Evolutionary conservation across 208 protist species (phyloP).

Genomic region (Blastocrithidia nonstop): DNA sequence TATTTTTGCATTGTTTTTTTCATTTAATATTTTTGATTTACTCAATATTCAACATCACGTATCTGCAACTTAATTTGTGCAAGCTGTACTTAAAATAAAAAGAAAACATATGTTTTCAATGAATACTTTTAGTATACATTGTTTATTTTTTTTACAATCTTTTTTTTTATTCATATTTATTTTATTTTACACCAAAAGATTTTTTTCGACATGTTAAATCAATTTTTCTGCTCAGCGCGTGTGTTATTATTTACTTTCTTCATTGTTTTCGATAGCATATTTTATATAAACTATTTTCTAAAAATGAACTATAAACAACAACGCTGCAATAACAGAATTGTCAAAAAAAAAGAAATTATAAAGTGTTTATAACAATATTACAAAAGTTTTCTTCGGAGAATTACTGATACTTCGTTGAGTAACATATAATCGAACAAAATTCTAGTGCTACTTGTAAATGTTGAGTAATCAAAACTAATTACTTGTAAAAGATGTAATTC

Average conservation of each 20-base stretch:
- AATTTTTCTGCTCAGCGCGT: not conserved
- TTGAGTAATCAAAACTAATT: no score
- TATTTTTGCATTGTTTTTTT: slow-evolving; percentile 4
- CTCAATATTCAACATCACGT: not conserved
- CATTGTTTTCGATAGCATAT: not conserved
- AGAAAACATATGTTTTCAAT: not conserved
- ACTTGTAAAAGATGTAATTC: no score
- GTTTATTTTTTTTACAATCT: not conserved
- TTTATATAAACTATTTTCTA: not conserved
- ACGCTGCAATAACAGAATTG: no score
- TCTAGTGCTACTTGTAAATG: no score
- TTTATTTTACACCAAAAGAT: not conserved
- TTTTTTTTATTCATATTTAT: not conserved
- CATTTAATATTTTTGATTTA: not conserved
- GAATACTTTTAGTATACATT: not conserved
- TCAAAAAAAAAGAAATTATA: not conserved
- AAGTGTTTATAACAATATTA: no score
- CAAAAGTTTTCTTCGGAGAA: no score
- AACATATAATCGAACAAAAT: no score
- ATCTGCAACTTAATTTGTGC: not conserved
- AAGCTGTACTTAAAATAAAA: not conserved
- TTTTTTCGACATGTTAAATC: no score
- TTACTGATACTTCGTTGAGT: no score
- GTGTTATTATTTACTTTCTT: not conserved
- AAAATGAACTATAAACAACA: no score